Evolutionary conservation across 352 stramenopile genomes (phyloP), one percentile per base, ranked within the genome.

Genomic region (Globisporangium cederbergense): DNA sequence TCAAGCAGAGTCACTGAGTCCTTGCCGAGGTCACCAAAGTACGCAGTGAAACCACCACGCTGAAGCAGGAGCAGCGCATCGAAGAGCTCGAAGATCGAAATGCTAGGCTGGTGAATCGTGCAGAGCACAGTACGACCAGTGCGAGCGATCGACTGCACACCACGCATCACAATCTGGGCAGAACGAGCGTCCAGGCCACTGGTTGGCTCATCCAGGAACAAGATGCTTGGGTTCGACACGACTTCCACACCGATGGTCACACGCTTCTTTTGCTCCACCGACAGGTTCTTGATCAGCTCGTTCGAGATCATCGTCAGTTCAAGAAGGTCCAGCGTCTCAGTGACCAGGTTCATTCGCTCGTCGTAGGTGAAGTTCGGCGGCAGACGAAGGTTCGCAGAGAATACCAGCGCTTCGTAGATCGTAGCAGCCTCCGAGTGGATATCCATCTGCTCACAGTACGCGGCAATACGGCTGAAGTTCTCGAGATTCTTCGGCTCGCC

Each of bases 121-220:
- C 73, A 83, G 51, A 98, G 64, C 14, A 98, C 81, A 22, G 88
- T 93, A 28, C 89, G 84, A 22, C 93, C 91, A 10, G 77, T 96
- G 4, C 83, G 78, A 16, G 91, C 80, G 46, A 98, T 90, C 13
- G 88, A 86, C 38, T 80, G 74, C 34, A 98, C 79, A 11, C 84
- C 84, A 4, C 77, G 73, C 66, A 98, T 96, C 51, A 98, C 86
- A 50, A 93, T 90, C 38, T 89, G 71, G 11, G 92, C 92, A 40
- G 93, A 88, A 8, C 79, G 86, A 0, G 86, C 78, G 64, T 98
- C 93, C 20, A 98, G 68, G 10, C 90, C 89, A 65, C 74, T 91
- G 0, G 92, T 98, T 0, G 95, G 92, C 59, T 98, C 96, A 55
- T 98, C 94, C 30, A 99, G 64, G 68, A 99, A 97, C 62, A 99